Evolutionary conservation across 2,329 filamentous ascomycete genomes (phyloP).

Genomic region (Fusarium domesticum): DNA sequence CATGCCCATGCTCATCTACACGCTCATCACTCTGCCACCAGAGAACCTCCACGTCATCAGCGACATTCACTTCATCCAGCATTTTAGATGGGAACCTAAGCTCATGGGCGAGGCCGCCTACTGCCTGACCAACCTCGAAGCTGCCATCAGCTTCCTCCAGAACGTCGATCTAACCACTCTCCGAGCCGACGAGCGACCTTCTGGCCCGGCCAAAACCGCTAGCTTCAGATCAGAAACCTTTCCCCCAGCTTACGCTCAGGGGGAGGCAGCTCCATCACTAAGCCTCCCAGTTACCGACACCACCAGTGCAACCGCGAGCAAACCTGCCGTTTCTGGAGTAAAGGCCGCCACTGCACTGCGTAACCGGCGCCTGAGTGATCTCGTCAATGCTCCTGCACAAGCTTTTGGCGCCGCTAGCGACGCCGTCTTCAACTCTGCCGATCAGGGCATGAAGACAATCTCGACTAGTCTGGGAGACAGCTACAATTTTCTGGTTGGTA

Average conservation of each 20-base stretch:
- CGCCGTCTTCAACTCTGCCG: slow-evolving; percentile 80
- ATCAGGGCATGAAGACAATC: slow-evolving; percentile 89
- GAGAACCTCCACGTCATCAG: slow-evolving; percentile 87
- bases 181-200: slow-evolving; percentile 71
- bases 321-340: slow-evolving; percentile 40
- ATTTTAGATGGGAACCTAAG: slow-evolving; percentile 81
- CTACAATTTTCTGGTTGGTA: slow-evolving; percentile 89
- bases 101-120: slow-evolving; percentile 94
- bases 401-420: slow-evolving; percentile 81
- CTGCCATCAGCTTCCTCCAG: slow-evolving; percentile 88
- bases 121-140: slow-evolving; percentile 93
- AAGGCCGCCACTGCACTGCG: slow-evolving; percentile 51
- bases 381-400: slow-evolving; percentile 81
- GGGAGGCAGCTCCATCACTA: slow-evolving; percentile 36
- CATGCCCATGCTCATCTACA: slow-evolving; percentile 93
- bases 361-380: slow-evolving; percentile 75
- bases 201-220: slow-evolving; percentile 60
- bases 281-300: slow-evolving; percentile 34
- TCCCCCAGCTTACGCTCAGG: slow-evolving; percentile 54
- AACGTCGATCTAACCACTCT: slow-evolving; percentile 92
- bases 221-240: slow-evolving; percentile 53
- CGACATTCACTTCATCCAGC: slow-evolving; percentile 91
- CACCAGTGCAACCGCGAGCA: slow-evolving; percentile 35
- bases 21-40: slow-evolving; percentile 84
- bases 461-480: slow-evolving; percentile 86